Percentiles rank a stretch among this genome's conserved stretches.
Evolutionary conservation across 345 rosid genomes (phyloP).

Genomic region (Aquilaria malaccensis): DNA sequence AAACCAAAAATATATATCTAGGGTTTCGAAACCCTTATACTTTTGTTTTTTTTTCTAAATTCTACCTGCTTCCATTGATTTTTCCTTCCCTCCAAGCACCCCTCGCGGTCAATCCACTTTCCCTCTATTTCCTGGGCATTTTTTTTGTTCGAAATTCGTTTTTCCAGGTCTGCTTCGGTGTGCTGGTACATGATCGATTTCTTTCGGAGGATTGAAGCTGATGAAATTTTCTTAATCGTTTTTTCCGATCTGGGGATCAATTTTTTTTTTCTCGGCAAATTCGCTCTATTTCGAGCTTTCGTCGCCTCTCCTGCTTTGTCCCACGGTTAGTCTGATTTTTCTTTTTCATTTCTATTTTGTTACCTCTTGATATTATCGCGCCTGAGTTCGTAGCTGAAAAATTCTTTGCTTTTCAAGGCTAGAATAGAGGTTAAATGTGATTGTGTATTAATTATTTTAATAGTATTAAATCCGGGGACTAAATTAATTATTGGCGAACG

Average conservation of each 20-base stretch:
- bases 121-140: background rate
- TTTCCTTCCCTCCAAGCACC: constrained; percentile 28
- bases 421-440: no score
- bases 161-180: background rate
- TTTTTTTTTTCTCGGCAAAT: constrained; percentile 20
- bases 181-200: background rate
- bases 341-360: background rate
- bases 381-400: background rate
- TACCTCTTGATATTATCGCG: background rate
- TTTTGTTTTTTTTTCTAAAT: background rate
- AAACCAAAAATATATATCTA: background rate
- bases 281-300: constrained; percentile 5
- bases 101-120: background rate
- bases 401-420: background rate
- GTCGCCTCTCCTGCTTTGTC: constrained; percentile 1
- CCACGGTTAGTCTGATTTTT: constrained; percentile 13
- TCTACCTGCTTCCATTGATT: constrained; percentile 11
- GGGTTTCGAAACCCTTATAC: constrained; percentile 21
- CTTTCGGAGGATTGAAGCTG: background rate
- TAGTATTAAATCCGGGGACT: no score
- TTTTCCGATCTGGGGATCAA: constrained; percentile 11
- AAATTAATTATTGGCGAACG: no score
- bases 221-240: background rate
- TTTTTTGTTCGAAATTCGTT: background rate
- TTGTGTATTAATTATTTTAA: no score